These are phyloP conservation scores for Ceratocystis variospora DNA, from an alignment of 2,329 filamentous ascomycete species.

Conservation along the genomic window DNA sequence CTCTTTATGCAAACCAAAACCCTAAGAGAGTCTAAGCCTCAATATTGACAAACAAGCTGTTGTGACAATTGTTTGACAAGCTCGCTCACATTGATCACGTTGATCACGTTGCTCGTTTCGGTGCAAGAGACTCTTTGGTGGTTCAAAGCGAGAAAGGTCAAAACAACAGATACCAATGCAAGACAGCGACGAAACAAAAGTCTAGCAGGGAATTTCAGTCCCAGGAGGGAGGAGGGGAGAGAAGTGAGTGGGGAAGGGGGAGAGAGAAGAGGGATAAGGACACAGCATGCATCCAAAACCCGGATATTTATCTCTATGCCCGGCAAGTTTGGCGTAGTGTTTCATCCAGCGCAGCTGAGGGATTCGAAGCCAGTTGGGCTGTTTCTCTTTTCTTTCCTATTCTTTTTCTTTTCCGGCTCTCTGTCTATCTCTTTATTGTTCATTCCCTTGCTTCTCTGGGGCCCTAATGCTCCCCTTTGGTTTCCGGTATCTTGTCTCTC, in stretches of 20 bases:
- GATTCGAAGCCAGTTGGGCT: not conserved
- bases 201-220: not conserved
- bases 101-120: not conserved
- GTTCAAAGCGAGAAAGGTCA: not conserved
- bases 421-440: not conserved
- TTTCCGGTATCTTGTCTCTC: not conserved
- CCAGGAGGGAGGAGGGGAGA: not conserved
- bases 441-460: not conserved
- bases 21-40: not conserved
- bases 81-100: not conserved
- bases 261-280: not conserved
- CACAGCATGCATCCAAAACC: not conserved
- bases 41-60: not conserved
- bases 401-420: not conserved
- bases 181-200: not conserved
- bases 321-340: not conserved
- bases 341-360: not conserved
- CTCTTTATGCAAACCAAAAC: not conserved
- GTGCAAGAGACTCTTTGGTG: not conserved
- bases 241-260: not conserved
- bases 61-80: slow-evolving; percentile 7
- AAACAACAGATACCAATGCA: not conserved
- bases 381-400: not conserved
- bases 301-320: not conserved
- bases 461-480: not conserved